Percentiles rank a stretch among this genome's conserved stretches.
These are phyloP conservation scores for Medakamo hakoo DNA, from an alignment of 139 green algal species.

Conservation along the genomic window DNA sequence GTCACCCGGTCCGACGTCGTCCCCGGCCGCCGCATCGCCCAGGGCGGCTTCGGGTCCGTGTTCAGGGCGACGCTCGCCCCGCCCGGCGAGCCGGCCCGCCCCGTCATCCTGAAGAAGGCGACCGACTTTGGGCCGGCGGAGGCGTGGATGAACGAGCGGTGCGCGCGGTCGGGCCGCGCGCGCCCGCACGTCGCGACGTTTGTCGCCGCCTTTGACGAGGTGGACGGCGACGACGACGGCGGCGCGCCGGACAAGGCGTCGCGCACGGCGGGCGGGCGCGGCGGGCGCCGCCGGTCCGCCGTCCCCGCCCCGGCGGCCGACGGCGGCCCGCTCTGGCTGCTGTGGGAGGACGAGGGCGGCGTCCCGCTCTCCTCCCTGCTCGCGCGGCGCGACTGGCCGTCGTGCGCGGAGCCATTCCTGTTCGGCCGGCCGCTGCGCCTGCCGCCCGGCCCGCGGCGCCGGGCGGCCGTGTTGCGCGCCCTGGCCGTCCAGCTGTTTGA, in stretches of 20 bases:
- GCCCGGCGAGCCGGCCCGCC: slow-evolving; percentile 1
- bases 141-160: slow-evolving; percentile 97
- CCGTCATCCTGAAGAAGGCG: slow-evolving; percentile 53
- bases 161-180: slow-evolving; percentile 55
- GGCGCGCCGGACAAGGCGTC: slow-evolving; percentile 7
- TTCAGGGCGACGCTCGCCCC: slow-evolving; percentile 49
- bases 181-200: slow-evolving; percentile 53
- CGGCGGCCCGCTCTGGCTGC: slow-evolving; percentile 33
- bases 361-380: slow-evolving; percentile 55
- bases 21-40: slow-evolving; percentile 66
- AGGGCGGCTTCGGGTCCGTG: slow-evolving; percentile 85
- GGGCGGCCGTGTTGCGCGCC: slow-evolving; percentile 26
- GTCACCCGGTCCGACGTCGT: slow-evolving; percentile 40
- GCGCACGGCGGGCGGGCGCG: slow-evolving; percentile 27
- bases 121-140: slow-evolving; percentile 93
- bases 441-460: slow-evolving; percentile 11
- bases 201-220: slow-evolving; percentile 70
- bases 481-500: slow-evolving; percentile 54
- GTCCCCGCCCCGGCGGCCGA: slow-evolving; percentile 40
- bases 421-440: slow-evolving; percentile 55
- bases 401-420: slow-evolving; percentile 70
- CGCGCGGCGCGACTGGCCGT: slow-evolving; percentile 70
- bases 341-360: slow-evolving; percentile 71
- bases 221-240: not conserved
- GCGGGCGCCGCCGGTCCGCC: slow-evolving; percentile 55